A percentile compares a stretch with the other conserved stretches of the same genome.
phyloP scores from a whole-genome alignment of 2,329 filamentous ascomycete species.

The Paecilomyces sp. region DNA sequence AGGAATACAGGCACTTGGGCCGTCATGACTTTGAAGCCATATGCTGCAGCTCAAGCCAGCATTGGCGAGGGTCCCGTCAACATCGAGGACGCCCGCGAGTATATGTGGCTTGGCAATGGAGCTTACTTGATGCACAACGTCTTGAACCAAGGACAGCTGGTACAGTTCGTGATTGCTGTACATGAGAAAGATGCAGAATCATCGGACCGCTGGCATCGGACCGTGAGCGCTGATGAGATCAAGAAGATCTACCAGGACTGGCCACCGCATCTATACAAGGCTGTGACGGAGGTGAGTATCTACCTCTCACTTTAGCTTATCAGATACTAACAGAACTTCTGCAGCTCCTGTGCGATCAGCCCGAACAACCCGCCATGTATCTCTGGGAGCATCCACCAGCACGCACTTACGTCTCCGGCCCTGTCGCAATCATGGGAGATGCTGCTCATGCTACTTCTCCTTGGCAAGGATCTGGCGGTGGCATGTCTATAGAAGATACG shows the following conservation, averaged over 20 bases:
- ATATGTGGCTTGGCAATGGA: background rate
- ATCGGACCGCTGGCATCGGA: slow-evolving; percentile 1
- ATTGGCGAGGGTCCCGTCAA: slow-evolving; percentile 1
- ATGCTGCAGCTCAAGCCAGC: slow-evolving; percentile 1
- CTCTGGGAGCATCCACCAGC: slow-evolving; percentile 3
- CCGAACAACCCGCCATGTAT: slow-evolving; percentile 2
- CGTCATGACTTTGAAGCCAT: slow-evolving; percentile 2
- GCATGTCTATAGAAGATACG: slow-evolving; percentile 32
- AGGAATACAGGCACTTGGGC: slow-evolving; percentile 1
- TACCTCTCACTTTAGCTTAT: background rate
- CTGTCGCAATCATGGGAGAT: slow-evolving; percentile 25
- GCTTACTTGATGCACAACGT: background rate
- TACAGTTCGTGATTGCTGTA: background rate
- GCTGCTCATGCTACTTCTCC: slow-evolving; percentile 33
- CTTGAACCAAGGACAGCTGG: background rate
- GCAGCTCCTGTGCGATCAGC: background rate
- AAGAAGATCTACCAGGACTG: slow-evolving; percentile 2
- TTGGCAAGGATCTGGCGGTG: slow-evolving; percentile 29
- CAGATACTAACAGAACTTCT: background rate
- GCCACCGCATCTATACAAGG: background rate
- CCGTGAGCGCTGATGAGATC: background rate
- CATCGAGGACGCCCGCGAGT: slow-evolving; percentile 1
- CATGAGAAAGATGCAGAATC: slow-evolving; percentile 1
- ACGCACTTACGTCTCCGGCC: slow-evolving; percentile 1
- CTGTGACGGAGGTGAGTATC: background rate